Percentiles rank a stretch among this genome's conserved stretches.
phyloP scores from a whole-genome alignment of 352 stramenopile species.

The Thalassiosira sp. region DNA sequence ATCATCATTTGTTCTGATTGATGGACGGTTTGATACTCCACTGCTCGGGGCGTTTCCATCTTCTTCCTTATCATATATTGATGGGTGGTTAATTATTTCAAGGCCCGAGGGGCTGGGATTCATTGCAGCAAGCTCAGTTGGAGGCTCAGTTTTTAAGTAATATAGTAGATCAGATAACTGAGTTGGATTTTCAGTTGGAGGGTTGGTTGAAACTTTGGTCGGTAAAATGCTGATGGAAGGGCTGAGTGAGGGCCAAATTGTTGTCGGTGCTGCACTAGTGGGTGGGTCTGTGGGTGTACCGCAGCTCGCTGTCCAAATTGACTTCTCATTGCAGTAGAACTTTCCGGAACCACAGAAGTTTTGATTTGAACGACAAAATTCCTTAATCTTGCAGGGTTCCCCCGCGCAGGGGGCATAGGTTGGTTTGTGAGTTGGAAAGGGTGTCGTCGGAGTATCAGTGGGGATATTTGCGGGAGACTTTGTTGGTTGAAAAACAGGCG shows the following conservation, averaged over 20 bases:
- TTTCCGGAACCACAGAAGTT: conserved; percentile 25
- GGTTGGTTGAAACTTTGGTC: conserved; percentile 5
- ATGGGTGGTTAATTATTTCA: neutral
- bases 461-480: conserved; percentile 18
- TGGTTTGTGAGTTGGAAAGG: conserved; percentile 24
- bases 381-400: conserved; percentile 33
- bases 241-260: conserved; percentile 17
- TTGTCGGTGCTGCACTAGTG: conserved; percentile 2
- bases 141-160: conserved; percentile 20
- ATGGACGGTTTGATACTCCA: neutral
- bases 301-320: conserved; percentile 37
- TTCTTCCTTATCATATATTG: neutral
- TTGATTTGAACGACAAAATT: conserved; percentile 34
- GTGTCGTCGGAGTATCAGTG: conserved; percentile 35
- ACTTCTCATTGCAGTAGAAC: conserved; percentile 41
- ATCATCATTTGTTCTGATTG: neutral
- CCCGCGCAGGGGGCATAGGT: conserved; percentile 32
- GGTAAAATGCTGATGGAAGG: conserved; percentile 17
- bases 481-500: conserved; percentile 9
- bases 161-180: conserved; percentile 1
- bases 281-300: conserved; percentile 29
- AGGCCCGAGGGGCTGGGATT: neutral
- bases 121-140: neutral
- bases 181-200: conserved; percentile 20
- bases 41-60: neutral